A percentile compares a stretch with the other conserved stretches of the same genome.
Conservation (phyloP, 1,284 basidiomycete species). For the Wolfiporia cocos region DNA sequence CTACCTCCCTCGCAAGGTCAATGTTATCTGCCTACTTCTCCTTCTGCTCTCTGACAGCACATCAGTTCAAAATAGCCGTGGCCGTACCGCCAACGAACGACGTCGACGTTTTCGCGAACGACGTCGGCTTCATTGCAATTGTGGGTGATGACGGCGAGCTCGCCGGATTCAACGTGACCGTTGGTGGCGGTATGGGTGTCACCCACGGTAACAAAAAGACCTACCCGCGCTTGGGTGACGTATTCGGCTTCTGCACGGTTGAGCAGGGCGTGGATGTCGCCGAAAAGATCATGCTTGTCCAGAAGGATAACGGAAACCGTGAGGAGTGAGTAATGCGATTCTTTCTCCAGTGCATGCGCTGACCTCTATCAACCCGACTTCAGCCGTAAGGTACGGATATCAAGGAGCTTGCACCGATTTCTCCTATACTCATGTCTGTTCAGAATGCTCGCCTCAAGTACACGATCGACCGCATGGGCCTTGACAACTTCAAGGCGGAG, state of each 20-base stretch:
- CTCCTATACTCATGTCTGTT: not conserved
- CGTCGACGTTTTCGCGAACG: constrained; percentile 94
- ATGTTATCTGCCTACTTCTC: constrained; percentile 11
- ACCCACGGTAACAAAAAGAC: constrained; percentile 99
- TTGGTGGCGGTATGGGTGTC: constrained; percentile 98
- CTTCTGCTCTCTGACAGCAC: constrained; percentile 2
- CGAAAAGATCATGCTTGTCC: constrained; percentile 90
- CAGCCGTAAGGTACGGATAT: constrained; percentile 20
- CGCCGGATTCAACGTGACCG: constrained; percentile 85
- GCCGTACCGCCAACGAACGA: constrained; percentile 97
- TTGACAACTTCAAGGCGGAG: constrained; percentile 82
- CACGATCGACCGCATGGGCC: constrained; percentile 93
- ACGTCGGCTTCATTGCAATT: constrained; percentile 94
- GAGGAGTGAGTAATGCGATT: constrained; percentile 61
- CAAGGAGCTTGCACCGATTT: not conserved
- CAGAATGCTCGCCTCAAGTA: constrained; percentile 94
- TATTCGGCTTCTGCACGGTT: constrained; percentile 90
- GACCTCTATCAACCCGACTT: constrained; percentile 10
- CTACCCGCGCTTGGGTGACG: constrained; percentile 85
- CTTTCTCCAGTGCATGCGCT: constrained; percentile 1
- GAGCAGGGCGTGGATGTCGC: constrained; percentile 87
- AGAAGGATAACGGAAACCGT: constrained; percentile 96
- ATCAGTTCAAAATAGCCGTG: constrained; percentile 94
- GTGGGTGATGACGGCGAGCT: constrained; percentile 69
- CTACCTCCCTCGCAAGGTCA: constrained; percentile 90